These are phyloP conservation scores for Colletotrichum sp. DNA, from an alignment of 2,329 filamentous ascomycete genomes.

Conservation along the genomic window DNA sequence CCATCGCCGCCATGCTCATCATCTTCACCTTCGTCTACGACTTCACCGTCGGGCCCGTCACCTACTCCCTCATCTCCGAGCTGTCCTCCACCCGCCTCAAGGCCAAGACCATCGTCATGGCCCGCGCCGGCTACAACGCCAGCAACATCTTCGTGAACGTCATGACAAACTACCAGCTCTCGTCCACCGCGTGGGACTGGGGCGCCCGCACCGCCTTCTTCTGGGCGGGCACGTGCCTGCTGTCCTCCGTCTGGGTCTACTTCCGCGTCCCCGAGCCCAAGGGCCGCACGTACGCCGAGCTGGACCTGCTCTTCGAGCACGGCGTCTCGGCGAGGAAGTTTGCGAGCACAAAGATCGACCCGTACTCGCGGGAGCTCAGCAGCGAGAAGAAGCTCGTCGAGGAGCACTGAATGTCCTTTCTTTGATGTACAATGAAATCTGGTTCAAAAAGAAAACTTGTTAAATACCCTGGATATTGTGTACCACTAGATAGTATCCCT, in stretches of 20 bases:
- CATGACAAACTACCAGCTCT: conserved; percentile 54
- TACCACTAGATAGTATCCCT: neutral
- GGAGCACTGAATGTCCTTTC: neutral
- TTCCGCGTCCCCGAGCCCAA: conserved; percentile 60
- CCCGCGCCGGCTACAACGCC: conserved; percentile 51
- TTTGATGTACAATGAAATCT: neutral
- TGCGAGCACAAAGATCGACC: conserved; percentile 40
- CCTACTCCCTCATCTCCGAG: conserved; percentile 58
- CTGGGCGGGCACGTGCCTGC: conserved; percentile 52
- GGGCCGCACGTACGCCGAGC: conserved; percentile 49
- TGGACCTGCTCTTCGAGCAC: conserved; percentile 47
- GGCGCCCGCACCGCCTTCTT: conserved; percentile 52
- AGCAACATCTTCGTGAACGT: conserved; percentile 56
- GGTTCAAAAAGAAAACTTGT: neutral
- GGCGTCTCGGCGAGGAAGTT: conserved; percentile 44
- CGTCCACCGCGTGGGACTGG: conserved; percentile 51
- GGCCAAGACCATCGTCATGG: conserved; percentile 59
- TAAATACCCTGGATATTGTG: neutral
- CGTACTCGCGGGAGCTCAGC: conserved; percentile 29
- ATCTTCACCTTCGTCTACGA: conserved; percentile 60
- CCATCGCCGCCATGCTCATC: conserved; percentile 52
- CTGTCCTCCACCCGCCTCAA: conserved; percentile 58
- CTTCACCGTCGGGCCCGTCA: conserved; percentile 58
- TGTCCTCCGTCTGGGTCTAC: conserved; percentile 54
- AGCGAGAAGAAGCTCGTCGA: conserved; percentile 14